Evolutionary conservation across 495 filamentous ascomycete species (phyloP), one percentile per base, ranked within the genome.

Genomic region (Clavariopsis aquatica): DNA sequence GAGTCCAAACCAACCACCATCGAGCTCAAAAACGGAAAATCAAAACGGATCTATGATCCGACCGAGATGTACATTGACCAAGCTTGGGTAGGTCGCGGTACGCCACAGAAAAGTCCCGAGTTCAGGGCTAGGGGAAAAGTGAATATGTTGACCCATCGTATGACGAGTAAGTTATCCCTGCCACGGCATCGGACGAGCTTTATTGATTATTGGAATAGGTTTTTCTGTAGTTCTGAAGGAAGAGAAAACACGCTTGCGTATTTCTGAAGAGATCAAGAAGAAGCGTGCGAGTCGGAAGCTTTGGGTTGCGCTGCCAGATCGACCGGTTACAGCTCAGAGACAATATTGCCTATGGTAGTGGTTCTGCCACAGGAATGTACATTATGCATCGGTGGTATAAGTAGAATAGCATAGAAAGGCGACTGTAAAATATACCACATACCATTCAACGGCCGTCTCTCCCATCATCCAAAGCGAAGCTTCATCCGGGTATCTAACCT

Each of bases 191-290:
- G 43, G 12, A 34, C 19, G 45, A n/a, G 12, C 19, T 28, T 8
- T 51, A n/a, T n/a, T n/a, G n/a, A n/a, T n/a, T n/a, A n/a, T n/a
- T n/a, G n/a, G n/a, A n/a, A 1, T 56, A 90, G 89, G 82, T 60
- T 83, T 97, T n/a, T 85, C 88, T 0, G 75, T 98, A 19, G 68
- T 96, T 5, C 78, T 98, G 73, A 98, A 98, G 79, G 94, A 98
- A 73, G 90, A 98, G 74, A 86, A 86, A 74, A 97, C 94, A 0
- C 80, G 90, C 29, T 85, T 96, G 52, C 83, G 94, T 31, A 81
- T 89, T 70, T 86, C 87, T 73, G 77, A 89, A 60, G 92, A 96
- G 71, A 81, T 86, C 60, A 82, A 90, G 71, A 85, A 85, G 70
- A 90, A 89, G 75, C 77, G 84, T 73, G 78, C 83, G 46, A 85